A percentile compares a stretch with the other conserved stretches of the same genome.
phyloP scores from a whole-genome alignment of 345 rosid species.

The Dipteronia dyeriana region DNA sequence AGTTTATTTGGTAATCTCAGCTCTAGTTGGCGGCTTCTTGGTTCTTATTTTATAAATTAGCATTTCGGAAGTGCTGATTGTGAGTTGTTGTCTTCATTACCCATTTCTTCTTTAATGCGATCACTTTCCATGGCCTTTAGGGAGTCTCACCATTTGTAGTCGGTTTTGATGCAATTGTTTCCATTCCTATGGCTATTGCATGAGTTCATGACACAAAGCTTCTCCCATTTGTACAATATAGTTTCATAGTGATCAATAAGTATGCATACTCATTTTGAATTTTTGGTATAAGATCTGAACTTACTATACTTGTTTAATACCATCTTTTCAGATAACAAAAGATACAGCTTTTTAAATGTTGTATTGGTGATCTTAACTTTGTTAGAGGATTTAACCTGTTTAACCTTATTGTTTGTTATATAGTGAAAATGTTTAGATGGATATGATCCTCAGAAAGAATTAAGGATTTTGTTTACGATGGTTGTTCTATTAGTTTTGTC shows the following conservation, averaged over 20 bases:
- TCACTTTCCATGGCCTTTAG: background rate
- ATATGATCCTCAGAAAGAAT: background rate
- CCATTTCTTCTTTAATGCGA: background rate
- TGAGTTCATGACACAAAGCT: background rate
- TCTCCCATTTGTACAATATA: background rate
- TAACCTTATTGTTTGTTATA: background rate
- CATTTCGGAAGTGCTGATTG: no score
- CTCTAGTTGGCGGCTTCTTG: no score
- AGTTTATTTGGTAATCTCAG: no score
- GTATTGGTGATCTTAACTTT: background rate
- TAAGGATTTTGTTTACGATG: background rate
- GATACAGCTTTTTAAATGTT: background rate
- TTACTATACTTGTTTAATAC: background rate
- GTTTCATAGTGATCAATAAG: no score
- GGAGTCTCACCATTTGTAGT: background rate
- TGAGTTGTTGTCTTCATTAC: no score
- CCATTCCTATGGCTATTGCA: background rate
- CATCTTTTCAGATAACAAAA: background rate
- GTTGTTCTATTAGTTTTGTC: background rate
- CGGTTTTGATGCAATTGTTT: background rate
- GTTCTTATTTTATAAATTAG: no score
- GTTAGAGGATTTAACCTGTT: background rate
- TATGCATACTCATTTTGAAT: background rate
- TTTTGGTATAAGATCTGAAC: background rate
- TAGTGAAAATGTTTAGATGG: background rate